phyloP scores from a whole-genome alignment of 345 rosid species.

The Rhodomyrtus tomentosa region DNA sequence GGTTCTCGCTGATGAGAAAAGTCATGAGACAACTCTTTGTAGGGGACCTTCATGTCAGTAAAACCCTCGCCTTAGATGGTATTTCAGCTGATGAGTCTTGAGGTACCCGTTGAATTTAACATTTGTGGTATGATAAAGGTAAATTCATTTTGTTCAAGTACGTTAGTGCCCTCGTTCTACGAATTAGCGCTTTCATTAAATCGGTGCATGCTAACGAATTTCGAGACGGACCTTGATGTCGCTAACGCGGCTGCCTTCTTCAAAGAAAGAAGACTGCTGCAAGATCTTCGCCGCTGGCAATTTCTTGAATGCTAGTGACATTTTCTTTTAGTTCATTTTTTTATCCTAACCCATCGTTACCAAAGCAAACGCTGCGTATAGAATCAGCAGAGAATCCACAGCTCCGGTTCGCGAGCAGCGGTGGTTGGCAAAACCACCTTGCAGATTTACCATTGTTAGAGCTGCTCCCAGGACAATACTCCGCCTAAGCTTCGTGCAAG shows the following conservation, averaged over 20 bases:
- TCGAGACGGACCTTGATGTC: not conserved
- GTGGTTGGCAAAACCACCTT: not conserved
- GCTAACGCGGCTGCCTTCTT: not conserved
- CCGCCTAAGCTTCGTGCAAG: not conserved
- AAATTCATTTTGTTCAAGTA: not conserved
- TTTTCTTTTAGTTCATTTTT: not conserved
- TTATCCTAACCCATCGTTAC: not conserved
- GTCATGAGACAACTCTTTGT: not conserved
- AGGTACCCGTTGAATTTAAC: not conserved
- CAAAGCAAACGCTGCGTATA: not conserved
- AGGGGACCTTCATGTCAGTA: not conserved
- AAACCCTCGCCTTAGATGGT: not conserved
- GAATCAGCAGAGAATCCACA: not conserved
- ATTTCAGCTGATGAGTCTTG: not conserved
- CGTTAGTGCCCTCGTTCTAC: not conserved
- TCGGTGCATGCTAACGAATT: not conserved
- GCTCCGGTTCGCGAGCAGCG: not conserved
- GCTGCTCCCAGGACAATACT: not conserved
- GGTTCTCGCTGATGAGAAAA: not conserved
- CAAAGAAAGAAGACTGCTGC: not conserved
- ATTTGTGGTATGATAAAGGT: not conserved
- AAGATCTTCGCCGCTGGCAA: not conserved
- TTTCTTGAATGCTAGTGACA: not conserved
- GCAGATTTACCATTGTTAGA: not conserved
- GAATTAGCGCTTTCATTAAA: not conserved